Percentiles rank a stretch among this genome's conserved stretches.
Evolutionary conservation across 2,329 filamentous ascomycete species (phyloP).

Genomic region (Ophiostoma triangulosporum): DNA sequence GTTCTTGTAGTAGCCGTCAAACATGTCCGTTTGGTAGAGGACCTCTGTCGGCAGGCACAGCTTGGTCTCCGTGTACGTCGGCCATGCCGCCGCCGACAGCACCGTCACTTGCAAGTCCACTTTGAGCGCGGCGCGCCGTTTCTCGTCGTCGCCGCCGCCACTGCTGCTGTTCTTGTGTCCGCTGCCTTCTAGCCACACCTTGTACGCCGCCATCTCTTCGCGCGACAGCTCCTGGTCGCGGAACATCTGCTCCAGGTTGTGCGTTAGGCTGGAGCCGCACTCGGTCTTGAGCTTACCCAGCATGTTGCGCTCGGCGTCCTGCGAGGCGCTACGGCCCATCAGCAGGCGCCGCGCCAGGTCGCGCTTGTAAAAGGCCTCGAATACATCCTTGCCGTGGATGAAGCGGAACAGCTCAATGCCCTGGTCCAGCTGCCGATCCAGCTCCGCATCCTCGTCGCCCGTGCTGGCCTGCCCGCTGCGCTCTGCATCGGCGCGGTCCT

Average conservation of each 20-base stretch:
- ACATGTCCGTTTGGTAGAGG: constrained; percentile 61
- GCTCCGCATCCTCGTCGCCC: constrained; percentile 79
- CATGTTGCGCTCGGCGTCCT: constrained; percentile 94
- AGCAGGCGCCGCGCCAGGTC: constrained; percentile 81
- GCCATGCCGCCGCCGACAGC: constrained; percentile 86
- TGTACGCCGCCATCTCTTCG: constrained; percentile 89
- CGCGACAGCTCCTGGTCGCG: constrained; percentile 89
- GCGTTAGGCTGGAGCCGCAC: constrained; percentile 87
- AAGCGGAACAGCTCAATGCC: constrained; percentile 92
- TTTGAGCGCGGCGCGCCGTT: neutral
- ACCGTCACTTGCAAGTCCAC: constrained; percentile 78
- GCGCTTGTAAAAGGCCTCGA: constrained; percentile 98
- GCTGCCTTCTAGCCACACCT: constrained; percentile 32
- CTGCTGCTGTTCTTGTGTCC: constrained; percentile 22
- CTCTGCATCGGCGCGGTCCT: constrained; percentile 43
- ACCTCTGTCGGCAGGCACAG: constrained; percentile 60
- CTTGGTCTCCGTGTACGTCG: constrained; percentile 61
- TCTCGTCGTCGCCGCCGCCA: constrained; percentile 22
- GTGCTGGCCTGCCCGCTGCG: constrained; percentile 51
- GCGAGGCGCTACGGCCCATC: constrained; percentile 84
- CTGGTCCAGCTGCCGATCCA: constrained; percentile 84
- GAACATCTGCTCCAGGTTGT: constrained; percentile 98
- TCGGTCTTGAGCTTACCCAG: constrained; percentile 80
- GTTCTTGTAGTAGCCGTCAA: constrained; percentile 72
- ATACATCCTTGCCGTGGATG: constrained; percentile 92